Evolutionary conservation across 1,284 basidiomycete genomes (phyloP).

Genomic region (Papiliotrema flavescens): DNA sequence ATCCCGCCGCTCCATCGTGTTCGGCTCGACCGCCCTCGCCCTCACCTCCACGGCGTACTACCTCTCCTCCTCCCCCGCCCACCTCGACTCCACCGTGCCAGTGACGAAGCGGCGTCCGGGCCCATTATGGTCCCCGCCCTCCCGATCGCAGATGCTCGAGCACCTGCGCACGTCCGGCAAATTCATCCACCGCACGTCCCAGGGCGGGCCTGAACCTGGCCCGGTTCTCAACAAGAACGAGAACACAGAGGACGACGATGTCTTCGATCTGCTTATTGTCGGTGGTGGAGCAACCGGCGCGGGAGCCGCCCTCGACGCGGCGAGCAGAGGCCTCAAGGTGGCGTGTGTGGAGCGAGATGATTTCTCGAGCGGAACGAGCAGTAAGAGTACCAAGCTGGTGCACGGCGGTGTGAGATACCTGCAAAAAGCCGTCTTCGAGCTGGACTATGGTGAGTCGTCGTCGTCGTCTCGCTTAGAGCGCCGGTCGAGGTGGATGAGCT

Average conservation of each 20-base stretch:
- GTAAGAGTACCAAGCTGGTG: constrained; percentile 95
- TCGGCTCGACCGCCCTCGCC: constrained; percentile 25
- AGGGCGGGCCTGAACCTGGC: constrained; percentile 35
- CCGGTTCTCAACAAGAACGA: constrained; percentile 29
- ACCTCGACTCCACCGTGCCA: constrained; percentile 19
- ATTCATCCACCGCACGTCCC: constrained; percentile 34
- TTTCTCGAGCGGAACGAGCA: constrained; percentile 88
- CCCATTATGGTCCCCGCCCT: constrained; percentile 52
- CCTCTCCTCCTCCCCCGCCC: constrained; percentile 20
- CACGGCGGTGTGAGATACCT: constrained; percentile 97
- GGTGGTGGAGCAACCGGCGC: constrained; percentile 94
- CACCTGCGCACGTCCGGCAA: constrained; percentile 48
- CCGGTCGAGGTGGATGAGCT: constrained; percentile 1
- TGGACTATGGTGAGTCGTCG: constrained; percentile 69
- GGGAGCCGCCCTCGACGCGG: constrained; percentile 91
- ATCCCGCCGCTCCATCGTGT: constrained; percentile 16
- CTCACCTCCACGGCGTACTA: constrained; percentile 23
- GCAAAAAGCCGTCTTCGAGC: constrained; percentile 92
- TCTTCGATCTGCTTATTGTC: constrained; percentile 78
- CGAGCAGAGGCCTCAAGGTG: constrained; percentile 83
- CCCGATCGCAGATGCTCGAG: constrained; percentile 50
- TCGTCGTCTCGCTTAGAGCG: not conserved
- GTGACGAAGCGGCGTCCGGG: constrained; percentile 43
- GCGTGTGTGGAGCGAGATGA: constrained; percentile 92
- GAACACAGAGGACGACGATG: constrained; percentile 46